These are phyloP conservation scores for Marchantia paleacea DNA, from an alignment of 225 moss, liverwort and hornwort genomes.

Conservation along the genomic window DNA sequence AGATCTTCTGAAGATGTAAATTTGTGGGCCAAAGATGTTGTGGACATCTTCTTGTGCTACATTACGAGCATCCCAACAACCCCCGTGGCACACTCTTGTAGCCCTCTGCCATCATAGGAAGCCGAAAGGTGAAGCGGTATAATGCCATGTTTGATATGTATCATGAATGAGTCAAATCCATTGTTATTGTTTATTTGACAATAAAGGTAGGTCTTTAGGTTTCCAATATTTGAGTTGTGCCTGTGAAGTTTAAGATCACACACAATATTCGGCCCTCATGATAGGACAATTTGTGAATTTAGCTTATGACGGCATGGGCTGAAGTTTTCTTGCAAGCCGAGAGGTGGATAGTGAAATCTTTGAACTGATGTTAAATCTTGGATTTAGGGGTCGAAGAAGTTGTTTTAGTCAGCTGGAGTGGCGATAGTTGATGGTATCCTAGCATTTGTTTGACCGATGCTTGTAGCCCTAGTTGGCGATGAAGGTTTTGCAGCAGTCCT, in stretches of 20 bases:
- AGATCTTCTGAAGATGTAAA: constrained; percentile 11
- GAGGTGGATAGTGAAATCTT: constrained; percentile 12
- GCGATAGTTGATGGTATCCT: not conserved
- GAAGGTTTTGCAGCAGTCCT: constrained; percentile 26
- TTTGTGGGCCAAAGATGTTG: constrained; percentile 25
- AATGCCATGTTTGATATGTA: constrained; percentile 56
- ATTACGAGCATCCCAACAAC: constrained; percentile 19
- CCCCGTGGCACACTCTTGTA: constrained; percentile 19
- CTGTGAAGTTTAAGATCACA: constrained; percentile 28
- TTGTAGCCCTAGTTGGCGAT: constrained; percentile 4
- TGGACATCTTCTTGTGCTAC: constrained; percentile 32
- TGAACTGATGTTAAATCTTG: constrained; percentile 15
- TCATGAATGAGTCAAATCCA: constrained; percentile 49
- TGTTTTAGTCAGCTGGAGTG: constrained; percentile 15
- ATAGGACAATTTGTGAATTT: constrained; percentile 19
- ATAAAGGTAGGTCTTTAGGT: constrained; percentile 46
- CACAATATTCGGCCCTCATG: constrained; percentile 15
- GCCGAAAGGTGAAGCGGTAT: constrained; percentile 31
- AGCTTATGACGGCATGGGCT: constrained; percentile 20
- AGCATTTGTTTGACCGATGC: constrained; percentile 19
- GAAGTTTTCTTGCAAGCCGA: constrained; percentile 31
- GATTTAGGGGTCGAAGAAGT: constrained; percentile 18
- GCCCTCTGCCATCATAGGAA: constrained; percentile 29
- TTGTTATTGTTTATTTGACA: constrained; percentile 49
- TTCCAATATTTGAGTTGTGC: constrained; percentile 28